phyloP scores from a whole-genome alignment of 1,139 yeast genomes.

The Hemisphaericaspora lyxosophila region DNA sequence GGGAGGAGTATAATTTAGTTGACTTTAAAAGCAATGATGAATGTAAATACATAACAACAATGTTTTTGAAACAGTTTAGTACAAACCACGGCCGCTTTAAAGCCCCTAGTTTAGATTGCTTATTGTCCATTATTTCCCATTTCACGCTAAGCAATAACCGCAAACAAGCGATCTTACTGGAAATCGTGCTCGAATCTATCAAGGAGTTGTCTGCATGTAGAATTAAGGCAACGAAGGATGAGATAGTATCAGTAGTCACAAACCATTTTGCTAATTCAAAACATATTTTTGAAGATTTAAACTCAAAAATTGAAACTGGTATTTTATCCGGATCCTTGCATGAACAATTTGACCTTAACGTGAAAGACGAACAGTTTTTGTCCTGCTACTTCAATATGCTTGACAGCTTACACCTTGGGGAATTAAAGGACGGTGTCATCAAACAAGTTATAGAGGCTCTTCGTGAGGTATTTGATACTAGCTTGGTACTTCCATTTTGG shows the following conservation, averaged over 20 bases:
- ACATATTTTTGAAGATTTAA: conserved; percentile 1
- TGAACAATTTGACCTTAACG: background rate
- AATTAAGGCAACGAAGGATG: conserved; percentile 2
- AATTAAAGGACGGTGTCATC: conserved; percentile 19
- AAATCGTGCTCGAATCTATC: conserved; percentile 4
- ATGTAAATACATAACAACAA: conserved; percentile 5
- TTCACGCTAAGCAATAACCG: conserved; percentile 5
- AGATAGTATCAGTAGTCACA: conserved; percentile 1
- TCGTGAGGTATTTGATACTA: conserved; percentile 16
- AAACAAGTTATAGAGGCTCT: conserved; percentile 21
- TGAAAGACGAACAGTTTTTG: conserved; percentile 4
- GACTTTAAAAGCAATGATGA: conserved; percentile 11
- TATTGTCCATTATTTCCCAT: conserved; percentile 2
- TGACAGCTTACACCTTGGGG: conserved; percentile 2
- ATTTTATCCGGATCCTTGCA: background rate
- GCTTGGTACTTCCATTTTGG: conserved; percentile 11
- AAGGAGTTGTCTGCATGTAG: conserved; percentile 3
- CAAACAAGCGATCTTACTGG: background rate
- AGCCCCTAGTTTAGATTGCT: conserved; percentile 9
- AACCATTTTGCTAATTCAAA: background rate
- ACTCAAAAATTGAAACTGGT: background rate
- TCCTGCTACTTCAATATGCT: conserved; percentile 7
- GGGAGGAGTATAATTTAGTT: conserved; percentile 7
- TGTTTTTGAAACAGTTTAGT: conserved; percentile 9
- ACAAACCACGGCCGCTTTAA: conserved; percentile 9